Percentiles rank a stretch among this genome's conserved stretches.
These are phyloP conservation scores for Penicillium vulpinum DNA, from an alignment of 2,329 filamentous ascomycete genomes.

Conservation along the genomic window DNA sequence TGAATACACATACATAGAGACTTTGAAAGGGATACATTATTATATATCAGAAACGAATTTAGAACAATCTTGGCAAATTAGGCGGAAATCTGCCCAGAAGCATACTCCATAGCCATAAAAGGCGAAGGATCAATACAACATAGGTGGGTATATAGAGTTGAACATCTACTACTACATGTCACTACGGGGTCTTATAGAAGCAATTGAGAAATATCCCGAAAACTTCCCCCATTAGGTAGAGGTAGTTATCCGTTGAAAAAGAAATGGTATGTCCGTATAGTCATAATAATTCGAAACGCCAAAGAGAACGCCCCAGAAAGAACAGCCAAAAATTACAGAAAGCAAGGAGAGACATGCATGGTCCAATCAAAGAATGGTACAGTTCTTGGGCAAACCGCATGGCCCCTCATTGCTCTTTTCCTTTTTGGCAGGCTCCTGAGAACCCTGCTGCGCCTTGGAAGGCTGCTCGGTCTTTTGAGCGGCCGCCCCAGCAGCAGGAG, in stretches of 20 bases:
- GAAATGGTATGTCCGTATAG: not conserved
- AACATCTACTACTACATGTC: not conserved
- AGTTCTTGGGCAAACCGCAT: constrained; percentile 76
- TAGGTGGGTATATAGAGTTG: not conserved
- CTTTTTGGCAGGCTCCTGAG: constrained; percentile 44
- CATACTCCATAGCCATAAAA: not conserved
- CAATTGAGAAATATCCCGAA: not conserved
- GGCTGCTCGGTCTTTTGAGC: constrained; percentile 26
- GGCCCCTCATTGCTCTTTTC: constrained; percentile 59
- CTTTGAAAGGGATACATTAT: not conserved
- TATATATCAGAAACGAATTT: not conserved
- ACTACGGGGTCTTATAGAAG: not conserved
- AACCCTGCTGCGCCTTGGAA: constrained; percentile 25
- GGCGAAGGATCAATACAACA: not conserved
- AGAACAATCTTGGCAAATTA: not conserved
- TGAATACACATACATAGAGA: not conserved
- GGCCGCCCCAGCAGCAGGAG: constrained; percentile 28
- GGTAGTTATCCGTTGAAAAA: not conserved
- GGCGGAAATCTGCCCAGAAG: not conserved
- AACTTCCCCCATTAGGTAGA: not conserved
- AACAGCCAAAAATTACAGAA: constrained; percentile 13
- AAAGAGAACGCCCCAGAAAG: constrained; percentile 16
- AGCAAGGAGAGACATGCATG: constrained; percentile 13
- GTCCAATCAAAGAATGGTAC: constrained; percentile 60
- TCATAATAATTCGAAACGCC: constrained; percentile 17